phyloP scores from a whole-genome alignment of 2,329 filamentous ascomycete genomes.

The Didymella keratinophila region DNA sequence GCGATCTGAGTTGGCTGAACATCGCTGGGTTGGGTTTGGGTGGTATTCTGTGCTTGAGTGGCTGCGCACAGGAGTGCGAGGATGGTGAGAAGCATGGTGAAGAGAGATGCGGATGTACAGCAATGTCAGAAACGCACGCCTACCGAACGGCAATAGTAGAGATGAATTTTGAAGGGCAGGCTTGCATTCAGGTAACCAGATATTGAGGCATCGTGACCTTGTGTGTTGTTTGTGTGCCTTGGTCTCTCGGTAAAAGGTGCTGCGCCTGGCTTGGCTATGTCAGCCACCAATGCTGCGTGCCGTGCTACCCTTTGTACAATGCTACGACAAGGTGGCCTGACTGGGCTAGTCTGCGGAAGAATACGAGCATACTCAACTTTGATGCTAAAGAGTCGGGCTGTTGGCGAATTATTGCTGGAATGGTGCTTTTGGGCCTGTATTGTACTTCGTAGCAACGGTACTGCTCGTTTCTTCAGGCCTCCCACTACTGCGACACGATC shows the following conservation, averaged over 20 bases:
- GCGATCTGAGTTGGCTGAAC: conserved; percentile 3
- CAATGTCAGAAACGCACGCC: neutral
- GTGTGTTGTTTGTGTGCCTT: neutral
- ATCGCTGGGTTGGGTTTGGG: neutral
- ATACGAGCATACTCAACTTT: neutral
- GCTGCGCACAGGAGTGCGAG: conserved; percentile 3
- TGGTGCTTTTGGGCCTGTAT: too few relatives aligned
- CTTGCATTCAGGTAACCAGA: neutral
- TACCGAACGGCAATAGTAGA: too few relatives aligned
- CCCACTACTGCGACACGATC: too few relatives aligned
- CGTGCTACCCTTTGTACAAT: conserved; percentile 1
- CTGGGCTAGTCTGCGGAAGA: neutral
- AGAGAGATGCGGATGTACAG: neutral
- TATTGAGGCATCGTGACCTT: neutral
- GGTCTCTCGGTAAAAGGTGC: conserved; percentile 1
- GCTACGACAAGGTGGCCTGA: neutral
- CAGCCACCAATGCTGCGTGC: conserved; percentile 14
- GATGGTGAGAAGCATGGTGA: conserved; percentile 10
- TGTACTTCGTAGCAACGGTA: too few relatives aligned
- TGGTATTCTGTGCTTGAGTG: conserved; percentile 5
- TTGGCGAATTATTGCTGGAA: too few relatives aligned
- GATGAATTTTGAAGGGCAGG: neutral
- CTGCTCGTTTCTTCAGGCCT: too few relatives aligned
- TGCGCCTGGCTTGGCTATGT: conserved; percentile 17
- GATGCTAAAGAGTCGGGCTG: neutral